These are phyloP conservation scores for Chaetothyriales sp. DNA, from an alignment of 2,329 filamentous ascomycete genomes.

Conservation along the genomic window DNA sequence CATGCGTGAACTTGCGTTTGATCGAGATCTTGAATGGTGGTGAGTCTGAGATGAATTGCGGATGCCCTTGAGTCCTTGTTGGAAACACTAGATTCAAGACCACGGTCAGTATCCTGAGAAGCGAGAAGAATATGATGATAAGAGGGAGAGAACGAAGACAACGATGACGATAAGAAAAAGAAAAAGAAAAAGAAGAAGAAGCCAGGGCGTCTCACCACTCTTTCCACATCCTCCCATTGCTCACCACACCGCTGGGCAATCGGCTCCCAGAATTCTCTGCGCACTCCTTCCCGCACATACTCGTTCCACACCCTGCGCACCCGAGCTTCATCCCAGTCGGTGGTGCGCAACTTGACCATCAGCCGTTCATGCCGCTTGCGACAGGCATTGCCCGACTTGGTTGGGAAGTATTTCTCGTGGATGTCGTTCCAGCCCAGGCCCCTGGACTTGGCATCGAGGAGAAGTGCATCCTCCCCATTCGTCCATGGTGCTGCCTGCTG, in stretches of 20 bases:
- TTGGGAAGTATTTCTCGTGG: slow-evolving; percentile 57
- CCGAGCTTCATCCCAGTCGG: slow-evolving; percentile 65
- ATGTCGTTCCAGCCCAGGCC: slow-evolving; percentile 77
- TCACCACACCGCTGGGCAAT: slow-evolving; percentile 48
- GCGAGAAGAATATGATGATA: too few relatives aligned
- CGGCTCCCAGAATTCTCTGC: slow-evolving; percentile 67
- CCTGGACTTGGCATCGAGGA: slow-evolving; percentile 55
- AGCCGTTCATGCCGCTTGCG: slow-evolving; percentile 77
- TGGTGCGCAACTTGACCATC: slow-evolving; percentile 55
- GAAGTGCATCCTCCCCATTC: slow-evolving; percentile 54
- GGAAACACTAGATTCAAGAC: slow-evolving; percentile 51
- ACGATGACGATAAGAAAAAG: too few relatives aligned
- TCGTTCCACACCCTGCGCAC: slow-evolving; percentile 59
- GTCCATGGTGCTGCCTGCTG: slow-evolving; percentile 51
- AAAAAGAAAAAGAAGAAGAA: not conserved
- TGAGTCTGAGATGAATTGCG: slow-evolving; percentile 1
- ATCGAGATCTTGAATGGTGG: slow-evolving; percentile 7
- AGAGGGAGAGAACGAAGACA: too few relatives aligned
- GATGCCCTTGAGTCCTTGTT: slow-evolving; percentile 53
- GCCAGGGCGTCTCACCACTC: slow-evolving; percentile 49
- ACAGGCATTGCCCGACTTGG: slow-evolving; percentile 67
- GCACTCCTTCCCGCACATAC: slow-evolving; percentile 52
- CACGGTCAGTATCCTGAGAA: slow-evolving; percentile 7
- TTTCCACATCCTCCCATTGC: slow-evolving; percentile 54
- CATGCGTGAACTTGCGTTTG: slow-evolving; percentile 10